Conservation (phyloP, 805 yeast species). For the Yamadazyma insecticola region DNA sequence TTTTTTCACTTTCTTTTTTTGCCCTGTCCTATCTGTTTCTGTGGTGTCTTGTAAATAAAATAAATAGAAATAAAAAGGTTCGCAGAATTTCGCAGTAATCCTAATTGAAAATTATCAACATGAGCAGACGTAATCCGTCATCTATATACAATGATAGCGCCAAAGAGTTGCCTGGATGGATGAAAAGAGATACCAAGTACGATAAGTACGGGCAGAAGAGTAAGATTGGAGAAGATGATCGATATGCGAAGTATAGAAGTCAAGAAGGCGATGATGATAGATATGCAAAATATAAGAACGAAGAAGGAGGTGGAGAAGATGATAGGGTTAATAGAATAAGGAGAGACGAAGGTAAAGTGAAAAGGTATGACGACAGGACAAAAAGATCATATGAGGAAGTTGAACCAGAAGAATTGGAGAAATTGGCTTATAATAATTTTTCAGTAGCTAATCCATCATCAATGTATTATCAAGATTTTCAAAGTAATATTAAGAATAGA, state of each 20-base stretch:
- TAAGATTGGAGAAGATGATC: conserved; percentile 6
- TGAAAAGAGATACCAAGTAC: conserved; percentile 31
- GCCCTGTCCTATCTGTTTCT: background rate
- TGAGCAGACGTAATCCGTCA: conserved; percentile 2
- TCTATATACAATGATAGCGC: conserved; percentile 3
- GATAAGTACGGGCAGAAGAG: conserved; percentile 34
- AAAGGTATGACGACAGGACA: conserved; percentile 1
- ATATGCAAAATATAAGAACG: conserved; percentile 4
- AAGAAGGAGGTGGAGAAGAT: background rate
- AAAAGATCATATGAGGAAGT: conserved; percentile 3
- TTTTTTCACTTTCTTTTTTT: too few relatives aligned
- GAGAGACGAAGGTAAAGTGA: conserved; percentile 1
- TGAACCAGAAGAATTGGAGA: conserved; percentile 1
- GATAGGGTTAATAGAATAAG: conserved; percentile 6
- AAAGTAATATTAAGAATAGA: conserved; percentile 29
- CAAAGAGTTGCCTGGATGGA: conserved; percentile 35
- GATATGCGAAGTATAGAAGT: conserved; percentile 14
- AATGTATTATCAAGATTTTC: conserved; percentile 31
- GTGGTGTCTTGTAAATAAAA: too few relatives aligned
- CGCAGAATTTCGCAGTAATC: too few relatives aligned
- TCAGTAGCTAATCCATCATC: conserved; percentile 20
- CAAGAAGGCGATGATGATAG: conserved; percentile 1
- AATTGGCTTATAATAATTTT: conserved; percentile 16
- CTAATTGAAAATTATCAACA: too few relatives aligned
- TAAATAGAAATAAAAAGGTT: too few relatives aligned